Conservation (phyloP, 768 basidiomycete genomes). For the Kwoniella pini region DNA sequence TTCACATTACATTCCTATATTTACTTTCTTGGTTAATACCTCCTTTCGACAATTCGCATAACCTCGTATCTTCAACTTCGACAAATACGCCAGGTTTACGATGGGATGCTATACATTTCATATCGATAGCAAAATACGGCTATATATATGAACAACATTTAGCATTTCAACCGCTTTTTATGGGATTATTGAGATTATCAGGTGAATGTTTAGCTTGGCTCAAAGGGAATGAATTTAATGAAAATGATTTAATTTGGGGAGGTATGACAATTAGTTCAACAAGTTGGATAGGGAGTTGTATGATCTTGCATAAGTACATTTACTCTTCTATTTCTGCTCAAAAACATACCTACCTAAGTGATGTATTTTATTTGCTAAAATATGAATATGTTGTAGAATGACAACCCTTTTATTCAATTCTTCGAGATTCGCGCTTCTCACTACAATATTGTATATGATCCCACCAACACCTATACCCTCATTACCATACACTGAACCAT, state of each 20-base stretch:
- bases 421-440: slow-evolving; percentile 64
- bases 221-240: background rate
- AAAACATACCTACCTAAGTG: background rate
- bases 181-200: slow-evolving; percentile 60
- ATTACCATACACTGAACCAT: slow-evolving; percentile 79
- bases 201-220: slow-evolving; percentile 23
- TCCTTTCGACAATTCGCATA: slow-evolving; percentile 40
- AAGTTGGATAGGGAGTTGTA: slow-evolving; percentile 34
- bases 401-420: slow-evolving; percentile 61
- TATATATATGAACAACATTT: slow-evolving; percentile 75
- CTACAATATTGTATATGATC: slow-evolving; percentile 70
- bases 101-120: slow-evolving; percentile 89
- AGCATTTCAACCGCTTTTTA: slow-evolving; percentile 79
- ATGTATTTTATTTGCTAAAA: slow-evolving; percentile 55
- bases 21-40: slow-evolving; percentile 13
- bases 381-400: slow-evolving; percentile 53
- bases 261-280: slow-evolving; percentile 34
- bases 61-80: background rate
- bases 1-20: slow-evolving; percentile 21
- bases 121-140: slow-evolving; percentile 64
- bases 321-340: slow-evolving; percentile 50
- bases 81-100: slow-evolving; percentile 59
- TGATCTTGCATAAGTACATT: slow-evolving; percentile 52
- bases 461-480: slow-evolving; percentile 77
- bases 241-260: slow-evolving; percentile 32